phyloP scores from a whole-genome alignment of 306 rosid species.

The Dryas octopetala region DNA sequence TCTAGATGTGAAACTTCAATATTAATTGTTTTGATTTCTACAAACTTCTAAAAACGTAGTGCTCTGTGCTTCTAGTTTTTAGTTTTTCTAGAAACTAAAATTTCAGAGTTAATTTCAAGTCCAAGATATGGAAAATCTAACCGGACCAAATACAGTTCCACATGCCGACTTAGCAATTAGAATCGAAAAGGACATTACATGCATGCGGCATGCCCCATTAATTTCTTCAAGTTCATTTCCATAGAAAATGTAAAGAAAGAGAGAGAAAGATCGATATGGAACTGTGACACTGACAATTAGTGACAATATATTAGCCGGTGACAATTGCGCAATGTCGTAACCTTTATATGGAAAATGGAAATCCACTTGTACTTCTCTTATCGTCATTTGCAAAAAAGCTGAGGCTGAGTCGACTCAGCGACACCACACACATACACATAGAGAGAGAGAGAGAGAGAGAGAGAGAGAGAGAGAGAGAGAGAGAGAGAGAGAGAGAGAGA shows the following conservation, averaged over 20 bases:
- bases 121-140: background rate
- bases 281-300: background rate
- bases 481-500: too few relatives aligned
- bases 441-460: too few relatives aligned
- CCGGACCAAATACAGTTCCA: background rate
- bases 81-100: background rate
- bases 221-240: background rate
- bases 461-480: too few relatives aligned
- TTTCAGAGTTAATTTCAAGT: background rate
- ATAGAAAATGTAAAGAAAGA: background rate
- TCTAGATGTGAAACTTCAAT: too few relatives aligned
- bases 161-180: too few relatives aligned
- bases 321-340: background rate
- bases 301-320: background rate
- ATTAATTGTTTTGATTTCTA: too few relatives aligned
- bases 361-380: background rate
- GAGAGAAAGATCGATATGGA: background rate
- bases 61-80: background rate
- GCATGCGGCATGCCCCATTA: background rate
- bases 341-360: background rate
- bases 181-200: background rate
- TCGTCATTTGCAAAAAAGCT: slow-evolving; percentile 6
- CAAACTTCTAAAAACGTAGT: background rate
- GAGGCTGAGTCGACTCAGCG: background rate
- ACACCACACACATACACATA: background rate